Percentiles rank a stretch among this genome's conserved stretches.
phyloP scores from a whole-genome alignment of 768 basidiomycete genomes.

The Phlebiopsis flavidoalba region DNA sequence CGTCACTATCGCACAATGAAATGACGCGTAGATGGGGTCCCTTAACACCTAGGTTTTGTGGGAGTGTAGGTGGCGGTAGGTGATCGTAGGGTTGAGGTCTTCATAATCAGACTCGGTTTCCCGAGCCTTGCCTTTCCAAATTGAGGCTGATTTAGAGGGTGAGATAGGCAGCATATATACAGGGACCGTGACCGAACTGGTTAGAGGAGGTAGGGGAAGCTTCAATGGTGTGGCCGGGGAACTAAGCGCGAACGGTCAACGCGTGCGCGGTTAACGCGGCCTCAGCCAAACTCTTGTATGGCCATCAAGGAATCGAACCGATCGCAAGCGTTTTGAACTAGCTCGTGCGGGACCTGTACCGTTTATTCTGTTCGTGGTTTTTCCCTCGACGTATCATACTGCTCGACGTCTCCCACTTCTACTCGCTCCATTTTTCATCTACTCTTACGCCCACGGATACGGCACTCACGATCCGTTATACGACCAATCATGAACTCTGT shows the following conservation, averaged over 20 bases:
- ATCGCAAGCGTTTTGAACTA: not conserved
- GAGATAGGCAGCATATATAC: not conserved
- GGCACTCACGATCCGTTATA: slow-evolving; percentile 16
- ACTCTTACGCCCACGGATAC: slow-evolving; percentile 13
- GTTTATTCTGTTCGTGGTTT: not conserved
- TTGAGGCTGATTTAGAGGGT: not conserved
- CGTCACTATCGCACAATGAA: slow-evolving; percentile 90
- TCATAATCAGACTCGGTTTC: slow-evolving; percentile 42
- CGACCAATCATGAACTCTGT: not conserved
- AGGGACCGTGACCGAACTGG: not conserved
- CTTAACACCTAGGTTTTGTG: slow-evolving; percentile 59
- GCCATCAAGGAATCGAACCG: not conserved
- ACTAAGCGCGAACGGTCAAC: not conserved
- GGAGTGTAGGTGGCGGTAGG: slow-evolving; percentile 73
- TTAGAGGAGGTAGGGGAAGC: not conserved
- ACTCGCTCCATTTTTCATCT: not conserved
- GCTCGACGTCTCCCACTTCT: not conserved
- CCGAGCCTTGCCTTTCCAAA: slow-evolving; percentile 55
- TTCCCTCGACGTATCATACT: not conserved
- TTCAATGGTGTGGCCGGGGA: not conserved
- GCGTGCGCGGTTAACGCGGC: not conserved
- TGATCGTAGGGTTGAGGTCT: slow-evolving; percentile 63
- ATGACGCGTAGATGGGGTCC: slow-evolving; percentile 83
- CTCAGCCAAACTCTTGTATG: not conserved
- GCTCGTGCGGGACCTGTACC: not conserved